A percentile compares a stretch with the other conserved stretches of the same genome.
Evolutionary conservation across 1,284 basidiomycete genomes (phyloP).

Genomic region (Naganishia sp.): DNA sequence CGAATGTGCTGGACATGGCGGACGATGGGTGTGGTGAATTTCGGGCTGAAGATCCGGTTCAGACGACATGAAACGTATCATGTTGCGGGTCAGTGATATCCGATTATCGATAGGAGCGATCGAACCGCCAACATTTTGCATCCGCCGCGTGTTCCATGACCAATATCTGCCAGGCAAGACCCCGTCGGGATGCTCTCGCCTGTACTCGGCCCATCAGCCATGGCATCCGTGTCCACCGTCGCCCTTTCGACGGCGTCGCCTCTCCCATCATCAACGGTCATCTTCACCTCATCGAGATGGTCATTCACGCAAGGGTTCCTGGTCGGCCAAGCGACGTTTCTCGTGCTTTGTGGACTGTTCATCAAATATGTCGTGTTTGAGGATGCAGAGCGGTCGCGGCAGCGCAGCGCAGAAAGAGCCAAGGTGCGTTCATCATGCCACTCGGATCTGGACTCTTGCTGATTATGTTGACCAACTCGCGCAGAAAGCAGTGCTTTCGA

Average conservation of each 20-base stretch:
- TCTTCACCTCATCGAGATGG: conserved; percentile 40
- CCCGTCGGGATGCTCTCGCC: no score
- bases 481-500: conserved; percentile 47
- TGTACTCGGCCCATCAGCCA: background rate
- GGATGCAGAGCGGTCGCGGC: conserved; percentile 47
- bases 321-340: conserved; percentile 58
- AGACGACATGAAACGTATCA: background rate
- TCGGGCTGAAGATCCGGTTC: no score
- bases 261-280: background rate
- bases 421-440: conserved; percentile 40
- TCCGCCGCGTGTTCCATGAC: conserved; percentile 9
- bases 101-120: conserved; percentile 6
- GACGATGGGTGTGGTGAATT: background rate
- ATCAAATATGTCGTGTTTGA: conserved; percentile 62
- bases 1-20: conserved; percentile 38
- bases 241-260: conserved; percentile 1
- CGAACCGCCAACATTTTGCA: conserved; percentile 3
- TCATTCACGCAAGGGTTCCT: conserved; percentile 61
- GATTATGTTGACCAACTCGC: background rate
- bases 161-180: conserved; percentile 6
- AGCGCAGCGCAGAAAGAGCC: conserved; percentile 42
- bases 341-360: conserved; percentile 54
- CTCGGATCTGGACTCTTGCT: background rate
- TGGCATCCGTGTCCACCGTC: conserved; percentile 1
- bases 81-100: background rate